phyloP scores from a whole-genome alignment of 179 eudicot genomes.

The Spergularia azorica region DNA sequence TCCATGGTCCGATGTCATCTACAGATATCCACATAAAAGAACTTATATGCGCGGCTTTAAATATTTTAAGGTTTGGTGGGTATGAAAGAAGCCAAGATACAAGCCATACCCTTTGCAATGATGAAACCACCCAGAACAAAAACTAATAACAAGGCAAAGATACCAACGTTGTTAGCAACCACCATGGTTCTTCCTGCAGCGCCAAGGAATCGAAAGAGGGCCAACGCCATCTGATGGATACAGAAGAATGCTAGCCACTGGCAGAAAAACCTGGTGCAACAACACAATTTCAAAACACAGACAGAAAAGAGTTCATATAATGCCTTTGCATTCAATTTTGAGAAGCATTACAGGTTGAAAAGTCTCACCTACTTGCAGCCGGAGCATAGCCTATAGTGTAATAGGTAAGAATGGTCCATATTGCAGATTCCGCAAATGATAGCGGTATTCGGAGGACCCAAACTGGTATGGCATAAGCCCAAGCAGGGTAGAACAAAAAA shows the following conservation, averaged over 20 bases:
- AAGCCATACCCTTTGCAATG: constrained; percentile 57
- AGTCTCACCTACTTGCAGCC: constrained; percentile 49
- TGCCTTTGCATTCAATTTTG: too few relatives aligned
- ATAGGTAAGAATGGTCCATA: constrained; percentile 77
- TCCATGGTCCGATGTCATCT: constrained; percentile 87
- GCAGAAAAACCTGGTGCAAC: constrained; percentile 58
- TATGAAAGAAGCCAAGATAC: background rate
- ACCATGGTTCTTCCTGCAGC: constrained; percentile 81
- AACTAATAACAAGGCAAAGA: constrained; percentile 57
- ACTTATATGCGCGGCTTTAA: background rate
- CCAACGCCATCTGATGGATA: constrained; percentile 79
- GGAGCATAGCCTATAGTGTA: constrained; percentile 90
- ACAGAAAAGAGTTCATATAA: too few relatives aligned
- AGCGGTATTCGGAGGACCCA: constrained; percentile 72
- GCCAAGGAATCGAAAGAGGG: constrained; percentile 73
- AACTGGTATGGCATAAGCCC: constrained; percentile 86
- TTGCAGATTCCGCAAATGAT: constrained; percentile 63
- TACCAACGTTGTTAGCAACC: constrained; percentile 62
- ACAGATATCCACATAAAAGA: constrained; percentile 12
- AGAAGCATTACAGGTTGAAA: background rate
- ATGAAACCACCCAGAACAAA: constrained; percentile 88
- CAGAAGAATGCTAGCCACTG: constrained; percentile 77
- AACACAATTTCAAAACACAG: background rate
- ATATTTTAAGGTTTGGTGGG: background rate
- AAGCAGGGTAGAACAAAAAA: constrained; percentile 66